Evolutionary conservation across 192 early-diverging fungal genomes (phyloP).

Genomic region (Coemansia sp.): DNA sequence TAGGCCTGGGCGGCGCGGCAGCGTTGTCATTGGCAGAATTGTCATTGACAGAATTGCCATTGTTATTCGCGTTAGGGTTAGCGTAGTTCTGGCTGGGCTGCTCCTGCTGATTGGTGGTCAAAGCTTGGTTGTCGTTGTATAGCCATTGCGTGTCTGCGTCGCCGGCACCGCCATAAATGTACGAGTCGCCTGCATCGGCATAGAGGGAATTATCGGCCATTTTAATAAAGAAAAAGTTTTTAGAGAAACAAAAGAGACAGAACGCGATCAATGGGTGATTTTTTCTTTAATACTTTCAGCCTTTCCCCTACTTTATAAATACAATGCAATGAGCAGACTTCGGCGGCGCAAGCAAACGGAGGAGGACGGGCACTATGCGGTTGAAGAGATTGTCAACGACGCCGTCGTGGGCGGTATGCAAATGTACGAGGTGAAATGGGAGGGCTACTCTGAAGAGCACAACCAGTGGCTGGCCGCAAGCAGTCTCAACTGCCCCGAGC

Average conservation of each 20-base stretch:
- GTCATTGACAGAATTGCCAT: background rate
- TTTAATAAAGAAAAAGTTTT: background rate
- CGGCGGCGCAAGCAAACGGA: background rate
- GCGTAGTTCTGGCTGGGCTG: background rate
- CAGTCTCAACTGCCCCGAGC: constrained; percentile 12
- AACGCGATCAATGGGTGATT: constrained; percentile 2
- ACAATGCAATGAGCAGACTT: background rate
- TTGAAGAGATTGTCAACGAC: constrained; percentile 32
- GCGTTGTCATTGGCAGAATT: background rate
- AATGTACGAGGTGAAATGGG: constrained; percentile 30
- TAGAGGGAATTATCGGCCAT: constrained; percentile 47
- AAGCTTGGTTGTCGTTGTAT: constrained; percentile 37
- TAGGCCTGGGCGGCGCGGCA: background rate
- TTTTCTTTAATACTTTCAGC: background rate
- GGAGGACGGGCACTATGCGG: background rate
- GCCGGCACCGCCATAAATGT: constrained; percentile 5
- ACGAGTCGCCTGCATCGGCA: constrained; percentile 21
- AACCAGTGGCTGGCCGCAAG: constrained; percentile 22
- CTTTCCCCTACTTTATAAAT: background rate
- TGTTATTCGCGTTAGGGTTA: background rate
- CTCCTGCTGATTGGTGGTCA: constrained; percentile 11
- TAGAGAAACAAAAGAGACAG: background rate
- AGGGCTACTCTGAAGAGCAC: constrained; percentile 13
- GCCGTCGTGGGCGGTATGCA: constrained; percentile 14
- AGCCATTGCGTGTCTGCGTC: constrained; percentile 40